Percentiles rank a stretch among this genome's conserved stretches.
phyloP scores from a whole-genome alignment of 2,329 filamentous ascomycete genomes.

The Penicillium sclerotiorum region DNA sequence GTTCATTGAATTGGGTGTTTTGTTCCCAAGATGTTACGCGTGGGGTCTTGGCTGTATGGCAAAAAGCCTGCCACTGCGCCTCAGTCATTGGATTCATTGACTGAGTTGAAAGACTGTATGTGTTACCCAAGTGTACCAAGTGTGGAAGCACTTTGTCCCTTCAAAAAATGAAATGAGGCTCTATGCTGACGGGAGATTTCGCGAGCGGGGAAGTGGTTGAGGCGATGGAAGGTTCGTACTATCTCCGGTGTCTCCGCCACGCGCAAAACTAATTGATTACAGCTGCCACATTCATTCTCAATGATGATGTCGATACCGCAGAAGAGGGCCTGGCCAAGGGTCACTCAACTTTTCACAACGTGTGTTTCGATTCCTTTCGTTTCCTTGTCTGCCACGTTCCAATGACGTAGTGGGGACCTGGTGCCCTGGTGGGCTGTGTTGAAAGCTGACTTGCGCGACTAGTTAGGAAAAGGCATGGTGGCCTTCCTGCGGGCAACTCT shows the following conservation, averaged over 20 bases:
- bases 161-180: background rate
- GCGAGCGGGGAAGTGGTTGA: slow-evolving; percentile 37
- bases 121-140: no score
- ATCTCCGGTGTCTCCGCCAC: slow-evolving; percentile 5
- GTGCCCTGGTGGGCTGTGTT: background rate
- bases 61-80: slow-evolving; percentile 47
- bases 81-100: slow-evolving; percentile 59
- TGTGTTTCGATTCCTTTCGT: slow-evolving; percentile 31
- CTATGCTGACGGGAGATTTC: slow-evolving; percentile 20
- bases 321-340: slow-evolving; percentile 72
- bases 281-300: slow-evolving; percentile 75
- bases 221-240: slow-evolving; percentile 46
- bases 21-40: slow-evolving; percentile 38
- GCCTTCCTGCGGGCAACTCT: slow-evolving; percentile 84
- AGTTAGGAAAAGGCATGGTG: slow-evolving; percentile 78
- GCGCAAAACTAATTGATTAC: background rate
- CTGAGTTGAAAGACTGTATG: slow-evolving; percentile 57
- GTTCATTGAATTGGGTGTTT: background rate
- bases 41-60: slow-evolving; percentile 50
- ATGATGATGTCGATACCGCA: slow-evolving; percentile 86
- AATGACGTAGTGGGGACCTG: slow-evolving; percentile 8
- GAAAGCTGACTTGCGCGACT: slow-evolving; percentile 19
- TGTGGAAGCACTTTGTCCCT: background rate
- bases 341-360: slow-evolving; percentile 82
- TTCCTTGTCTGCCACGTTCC: background rate